Evolutionary conservation across 192 early-diverging fungal genomes (phyloP), one percentile per base, ranked within the genome.

Genomic region (Backusella australiensis): DNA sequence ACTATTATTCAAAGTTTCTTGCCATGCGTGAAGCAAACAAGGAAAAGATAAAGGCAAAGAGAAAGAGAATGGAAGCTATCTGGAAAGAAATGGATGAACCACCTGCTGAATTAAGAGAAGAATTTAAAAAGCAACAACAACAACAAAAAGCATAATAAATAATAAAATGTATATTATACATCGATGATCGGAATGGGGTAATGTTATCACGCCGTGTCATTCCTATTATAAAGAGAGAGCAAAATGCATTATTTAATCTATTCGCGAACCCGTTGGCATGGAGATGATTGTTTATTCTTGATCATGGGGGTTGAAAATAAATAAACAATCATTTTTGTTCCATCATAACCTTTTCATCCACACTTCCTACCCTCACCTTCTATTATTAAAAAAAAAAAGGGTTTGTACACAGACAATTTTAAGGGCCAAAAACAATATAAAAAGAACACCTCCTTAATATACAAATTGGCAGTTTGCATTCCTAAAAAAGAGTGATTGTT

Each of bases 51-150:
- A 73, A 77, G 46, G 86, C 81, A 46, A 87, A 83, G 65, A 77
- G 88, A 70, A 81, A 72, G 49, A 83, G 77, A 72, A 67, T 82
- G 56, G 81, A 87, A 70, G 65, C 85, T 38, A 75, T 85, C 75
- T 89, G 88, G 86, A 82, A 85, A 79, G 86, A 83, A 34, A 84
- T 87, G 82, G 83, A 87, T 32, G 86, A 87, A 53, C 80, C 80
- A 35, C 74, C 80, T 67, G 69, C 80, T 59, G 76, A 70, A 38
- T 75, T 75, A 34, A 74, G 39, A n/a, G 65, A 41, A n/a, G 59
- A 75, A 68, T 63, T 63, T 63, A 63, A 63, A 63, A 63, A 63
- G n/a, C 56, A 59, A 63, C 56, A 63, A 63, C 56, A 59, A 26
- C 53, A 59, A 26, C 56, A 63, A 63, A 23, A 63, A 15, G 23